Percentiles rank a stretch among this genome's conserved stretches.
Evolutionary conservation across 2,329 filamentous ascomycete genomes (phyloP).

Genomic region (Ceratocystis huliohia): DNA sequence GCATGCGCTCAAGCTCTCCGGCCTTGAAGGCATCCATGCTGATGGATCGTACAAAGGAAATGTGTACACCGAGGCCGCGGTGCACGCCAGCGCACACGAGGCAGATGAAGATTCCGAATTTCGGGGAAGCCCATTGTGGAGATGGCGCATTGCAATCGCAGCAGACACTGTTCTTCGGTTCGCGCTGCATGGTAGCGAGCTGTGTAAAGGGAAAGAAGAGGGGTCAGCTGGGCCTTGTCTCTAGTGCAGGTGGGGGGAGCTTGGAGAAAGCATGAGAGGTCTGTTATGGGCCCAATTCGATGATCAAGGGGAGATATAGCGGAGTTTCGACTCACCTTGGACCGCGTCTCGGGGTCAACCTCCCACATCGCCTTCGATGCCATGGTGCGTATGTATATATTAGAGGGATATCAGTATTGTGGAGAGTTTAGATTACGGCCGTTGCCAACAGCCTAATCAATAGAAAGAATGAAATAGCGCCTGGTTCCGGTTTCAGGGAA

Average conservation of each 20-base stretch:
- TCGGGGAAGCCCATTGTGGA: conserved; percentile 95
- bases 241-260: background rate
- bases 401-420: background rate
- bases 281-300: background rate
- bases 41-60: conserved; percentile 93
- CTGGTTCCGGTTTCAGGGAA: background rate
- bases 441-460: background rate
- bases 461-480: background rate
- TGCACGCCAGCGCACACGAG: conserved; percentile 90
- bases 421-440: background rate
- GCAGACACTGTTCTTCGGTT: conserved; percentile 76
- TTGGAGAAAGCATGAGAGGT: background rate
- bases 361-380: conserved; percentile 85
- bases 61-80: conserved; percentile 88
- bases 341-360: conserved; percentile 92
- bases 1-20: conserved; percentile 86
- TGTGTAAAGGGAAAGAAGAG: conserved; percentile 29
- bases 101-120: conserved; percentile 98
- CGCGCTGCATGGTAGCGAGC: conserved; percentile 85
- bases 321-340: conserved; percentile 52
- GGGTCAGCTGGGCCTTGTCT: conserved; percentile 1
- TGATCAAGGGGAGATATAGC: background rate
- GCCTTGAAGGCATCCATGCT: conserved; percentile 98
- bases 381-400: conserved; percentile 31
- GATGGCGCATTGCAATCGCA: conserved; percentile 92